Percentiles rank a stretch among this genome's conserved stretches.
Evolutionary conservation across 225 moss, liverwort and hornwort genomes (phyloP).

Genomic region (Climacium dendroides): DNA sequence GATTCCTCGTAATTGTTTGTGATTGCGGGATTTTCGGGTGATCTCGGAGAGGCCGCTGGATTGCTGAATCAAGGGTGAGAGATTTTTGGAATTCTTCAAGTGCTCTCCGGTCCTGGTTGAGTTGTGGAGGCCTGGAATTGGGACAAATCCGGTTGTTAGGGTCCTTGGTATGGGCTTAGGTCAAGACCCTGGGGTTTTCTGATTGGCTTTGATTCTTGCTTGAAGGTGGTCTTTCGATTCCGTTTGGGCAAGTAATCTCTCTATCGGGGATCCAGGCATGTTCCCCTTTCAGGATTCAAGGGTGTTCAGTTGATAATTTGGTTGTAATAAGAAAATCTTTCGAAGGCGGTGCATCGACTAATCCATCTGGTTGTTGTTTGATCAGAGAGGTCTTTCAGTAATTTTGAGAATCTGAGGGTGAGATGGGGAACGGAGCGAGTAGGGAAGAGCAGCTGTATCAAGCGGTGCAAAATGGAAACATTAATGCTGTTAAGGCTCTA

Average conservation of each 20-base stretch:
- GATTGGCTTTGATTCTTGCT: neutral
- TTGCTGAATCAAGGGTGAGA: neutral
- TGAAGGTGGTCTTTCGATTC: neutral
- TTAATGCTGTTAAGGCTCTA: constrained; percentile 47
- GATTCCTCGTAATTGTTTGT: neutral
- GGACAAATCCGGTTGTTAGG: neutral
- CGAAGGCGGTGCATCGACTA: neutral
- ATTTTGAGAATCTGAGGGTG: neutral
- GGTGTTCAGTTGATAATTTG: neutral
- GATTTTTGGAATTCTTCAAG: neutral
- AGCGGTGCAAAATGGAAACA: constrained; percentile 67
- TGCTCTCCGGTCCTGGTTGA: neutral
- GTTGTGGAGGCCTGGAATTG: neutral
- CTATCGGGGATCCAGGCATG: neutral
- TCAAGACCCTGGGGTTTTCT: neutral
- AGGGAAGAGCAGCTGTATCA: constrained; percentile 91
- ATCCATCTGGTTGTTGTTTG: neutral
- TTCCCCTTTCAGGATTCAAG: neutral
- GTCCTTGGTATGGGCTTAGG: neutral
- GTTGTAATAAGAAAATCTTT: neutral
- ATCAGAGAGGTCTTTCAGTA: neutral
- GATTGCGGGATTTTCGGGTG: neutral
- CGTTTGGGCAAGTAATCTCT: neutral
- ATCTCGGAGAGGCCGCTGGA: neutral
- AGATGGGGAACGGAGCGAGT: constrained; percentile 80